These are phyloP conservation scores for Metarhizium anisopliae DNA, from an alignment of 2,329 filamentous ascomycete species.

Conservation along the genomic window DNA sequence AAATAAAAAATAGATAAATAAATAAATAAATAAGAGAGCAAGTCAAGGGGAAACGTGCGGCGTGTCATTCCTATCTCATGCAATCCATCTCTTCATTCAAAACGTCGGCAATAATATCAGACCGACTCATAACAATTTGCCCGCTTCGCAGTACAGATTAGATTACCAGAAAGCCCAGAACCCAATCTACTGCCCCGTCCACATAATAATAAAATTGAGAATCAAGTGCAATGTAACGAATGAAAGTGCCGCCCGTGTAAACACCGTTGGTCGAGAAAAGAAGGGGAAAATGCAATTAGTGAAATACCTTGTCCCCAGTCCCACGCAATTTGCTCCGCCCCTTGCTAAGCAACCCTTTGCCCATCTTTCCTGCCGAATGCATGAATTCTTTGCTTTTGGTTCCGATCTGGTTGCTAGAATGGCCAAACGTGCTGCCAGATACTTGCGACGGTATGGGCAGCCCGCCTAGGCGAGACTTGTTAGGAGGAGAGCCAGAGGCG, in stretches of 20 bases:
- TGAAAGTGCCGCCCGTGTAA: neutral
- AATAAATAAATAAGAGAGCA: neutral
- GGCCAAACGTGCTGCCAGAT: constrained; percentile 36
- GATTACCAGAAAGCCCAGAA: neutral
- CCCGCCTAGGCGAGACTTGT: constrained; percentile 26
- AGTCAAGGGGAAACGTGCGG: constrained; percentile 17
- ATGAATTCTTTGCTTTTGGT: constrained; percentile 83
- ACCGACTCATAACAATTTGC: constrained; percentile 10
- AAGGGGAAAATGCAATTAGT: constrained; percentile 39
- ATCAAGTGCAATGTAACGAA: constrained; percentile 3
- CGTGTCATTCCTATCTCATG: constrained; percentile 34
- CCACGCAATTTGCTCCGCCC: constrained; percentile 74
- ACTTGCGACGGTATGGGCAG: constrained; percentile 29
- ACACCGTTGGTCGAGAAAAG: constrained; percentile 10
- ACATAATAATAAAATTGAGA: constrained; percentile 6
- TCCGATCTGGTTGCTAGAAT: constrained; percentile 57
- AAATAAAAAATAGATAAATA: neutral
- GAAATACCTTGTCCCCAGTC: constrained; percentile 81
- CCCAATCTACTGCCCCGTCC: neutral
- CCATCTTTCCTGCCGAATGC: constrained; percentile 77
- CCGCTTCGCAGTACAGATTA: constrained; percentile 10
- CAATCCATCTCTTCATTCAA: constrained; percentile 20
- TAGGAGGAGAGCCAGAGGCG: constrained; percentile 17
- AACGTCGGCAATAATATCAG: constrained; percentile 11
- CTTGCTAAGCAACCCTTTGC: constrained; percentile 85